A percentile compares a stretch with the other conserved stretches of the same genome.
These are phyloP conservation scores for Candida orba DNA, from an alignment of 805 yeast genomes.

Conservation along the genomic window DNA sequence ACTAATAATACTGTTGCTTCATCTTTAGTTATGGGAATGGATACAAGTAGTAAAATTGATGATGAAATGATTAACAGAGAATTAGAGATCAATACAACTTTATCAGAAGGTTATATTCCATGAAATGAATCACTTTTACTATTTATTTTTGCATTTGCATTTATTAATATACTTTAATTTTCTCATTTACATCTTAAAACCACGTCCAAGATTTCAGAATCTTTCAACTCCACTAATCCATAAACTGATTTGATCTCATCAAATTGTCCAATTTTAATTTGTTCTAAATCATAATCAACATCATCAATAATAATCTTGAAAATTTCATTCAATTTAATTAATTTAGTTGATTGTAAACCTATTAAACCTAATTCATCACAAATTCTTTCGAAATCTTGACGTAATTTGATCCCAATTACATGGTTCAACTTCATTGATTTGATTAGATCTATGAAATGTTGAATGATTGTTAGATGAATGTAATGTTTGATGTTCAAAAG, in stretches of 20 bases:
- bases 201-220: constrained; percentile 31
- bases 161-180: too few relatives aligned
- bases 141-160: background rate
- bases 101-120: constrained; percentile 9
- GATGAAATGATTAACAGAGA: constrained; percentile 3
- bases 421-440: too few relatives aligned
- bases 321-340: constrained; percentile 15
- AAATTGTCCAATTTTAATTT: constrained; percentile 24
- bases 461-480: constrained; percentile 1
- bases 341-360: too few relatives aligned
- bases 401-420: too few relatives aligned
- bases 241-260: constrained; percentile 18
- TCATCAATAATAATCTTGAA: constrained; percentile 23
- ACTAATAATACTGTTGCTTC: background rate
- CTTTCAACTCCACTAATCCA: constrained; percentile 18
- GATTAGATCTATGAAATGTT: too few relatives aligned
- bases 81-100: background rate
- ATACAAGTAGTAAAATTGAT: background rate
- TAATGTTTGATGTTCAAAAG: constrained; percentile 20
- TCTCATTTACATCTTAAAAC: constrained; percentile 21
- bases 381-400: too few relatives aligned
- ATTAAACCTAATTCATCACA: too few relatives aligned
- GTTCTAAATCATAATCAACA: background rate
- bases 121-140: background rate
- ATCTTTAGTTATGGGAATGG: too few relatives aligned